phyloP scores from a whole-genome alignment of 2,329 filamentous ascomycete species.

The Fusarium equiseti region DNA sequence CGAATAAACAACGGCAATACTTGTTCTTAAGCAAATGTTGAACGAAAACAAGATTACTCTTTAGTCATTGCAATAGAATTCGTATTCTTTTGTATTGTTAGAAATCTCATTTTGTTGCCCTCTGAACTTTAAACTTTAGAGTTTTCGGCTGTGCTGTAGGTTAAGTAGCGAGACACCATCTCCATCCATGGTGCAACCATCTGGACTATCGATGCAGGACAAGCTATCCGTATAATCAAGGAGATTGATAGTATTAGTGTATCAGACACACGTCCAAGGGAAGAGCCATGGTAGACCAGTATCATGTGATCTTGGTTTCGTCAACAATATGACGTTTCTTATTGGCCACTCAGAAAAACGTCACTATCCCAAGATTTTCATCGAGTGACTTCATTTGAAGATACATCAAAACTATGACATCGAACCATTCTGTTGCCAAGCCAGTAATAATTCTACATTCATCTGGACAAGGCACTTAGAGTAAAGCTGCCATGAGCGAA shows the following conservation, averaged over 20 bases:
- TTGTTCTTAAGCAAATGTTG: background rate
- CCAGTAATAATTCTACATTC: no score
- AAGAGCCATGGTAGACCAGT: rapidly evolving
- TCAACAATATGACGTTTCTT: background rate
- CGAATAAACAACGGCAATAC: background rate
- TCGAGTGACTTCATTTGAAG: background rate
- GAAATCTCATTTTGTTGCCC: background rate
- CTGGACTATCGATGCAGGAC: background rate
- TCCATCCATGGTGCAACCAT: background rate
- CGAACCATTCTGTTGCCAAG: background rate
- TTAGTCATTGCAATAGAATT: rapidly evolving
- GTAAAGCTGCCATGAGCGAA: background rate
- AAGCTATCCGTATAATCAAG: background rate
- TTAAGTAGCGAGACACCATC: background rate
- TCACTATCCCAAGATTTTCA: background rate
- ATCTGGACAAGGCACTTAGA: rapidly evolving
- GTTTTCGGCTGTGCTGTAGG: background rate
- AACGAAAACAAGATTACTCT: background rate
- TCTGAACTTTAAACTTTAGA: background rate
- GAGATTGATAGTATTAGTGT: background rate
- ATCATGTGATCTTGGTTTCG: background rate
- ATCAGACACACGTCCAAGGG: background rate
- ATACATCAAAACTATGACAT: background rate
- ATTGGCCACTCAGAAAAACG: background rate
- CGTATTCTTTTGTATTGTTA: rapidly evolving